phyloP scores from a whole-genome alignment of 2,329 filamentous ascomycete species.

The Alternaria gansuensis region DNA sequence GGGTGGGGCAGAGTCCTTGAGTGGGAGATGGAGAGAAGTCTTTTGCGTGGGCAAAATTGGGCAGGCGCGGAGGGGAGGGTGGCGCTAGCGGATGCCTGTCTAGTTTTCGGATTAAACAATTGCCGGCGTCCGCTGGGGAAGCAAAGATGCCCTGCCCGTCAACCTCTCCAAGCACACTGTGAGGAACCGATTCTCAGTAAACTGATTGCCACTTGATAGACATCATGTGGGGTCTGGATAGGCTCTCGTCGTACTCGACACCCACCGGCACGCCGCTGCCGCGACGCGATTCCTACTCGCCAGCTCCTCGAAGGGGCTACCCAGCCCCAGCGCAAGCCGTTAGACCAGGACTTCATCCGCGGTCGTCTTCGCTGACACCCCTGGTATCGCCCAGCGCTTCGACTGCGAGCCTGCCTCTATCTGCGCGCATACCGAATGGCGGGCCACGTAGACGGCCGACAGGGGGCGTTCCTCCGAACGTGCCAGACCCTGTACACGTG shows the following conservation, averaged over 20 bases:
- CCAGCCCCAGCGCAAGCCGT: constrained; percentile 73
- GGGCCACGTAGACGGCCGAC: constrained; percentile 70
- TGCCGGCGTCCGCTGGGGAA: constrained; percentile 7
- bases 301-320: constrained; percentile 74
- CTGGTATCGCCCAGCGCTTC: constrained; percentile 78
- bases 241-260: constrained; percentile 76
- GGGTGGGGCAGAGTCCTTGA: constrained; percentile 41
- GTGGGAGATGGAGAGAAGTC: constrained; percentile 44
- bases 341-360: constrained; percentile 72
- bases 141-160: too few relatives aligned
- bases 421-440: constrained; percentile 71
- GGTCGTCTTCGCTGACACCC: constrained; percentile 77
- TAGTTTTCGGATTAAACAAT: constrained; percentile 38
- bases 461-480: constrained; percentile 61
- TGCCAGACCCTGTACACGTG: constrained; percentile 75
- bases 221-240: constrained; percentile 84
- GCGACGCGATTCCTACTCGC: constrained; percentile 74
- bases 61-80: constrained; percentile 39
- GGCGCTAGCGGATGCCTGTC: constrained; percentile 37
- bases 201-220: background rate
- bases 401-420: constrained; percentile 74
- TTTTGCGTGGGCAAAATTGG: constrained; percentile 28
- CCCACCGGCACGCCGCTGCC: constrained; percentile 69
- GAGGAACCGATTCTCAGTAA: background rate
- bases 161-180: background rate